These are phyloP conservation scores for Lentinula sp. DNA, from an alignment of 768 basidiomycete genomes.

Conservation along the genomic window DNA sequence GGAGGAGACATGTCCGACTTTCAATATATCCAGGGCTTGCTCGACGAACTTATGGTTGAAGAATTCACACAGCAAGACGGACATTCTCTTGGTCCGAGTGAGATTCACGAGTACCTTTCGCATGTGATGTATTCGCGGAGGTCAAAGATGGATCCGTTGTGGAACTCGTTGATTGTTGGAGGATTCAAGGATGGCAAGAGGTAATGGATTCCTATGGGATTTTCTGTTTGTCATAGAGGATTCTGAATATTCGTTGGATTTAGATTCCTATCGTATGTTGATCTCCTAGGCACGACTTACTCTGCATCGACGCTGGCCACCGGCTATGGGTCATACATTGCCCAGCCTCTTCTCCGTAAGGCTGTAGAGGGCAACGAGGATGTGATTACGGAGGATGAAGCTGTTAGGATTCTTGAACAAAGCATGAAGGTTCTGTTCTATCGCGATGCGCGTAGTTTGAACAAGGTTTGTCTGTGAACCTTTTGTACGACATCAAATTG, in stretches of 20 bases:
- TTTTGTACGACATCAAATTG: no score
- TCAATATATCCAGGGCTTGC: conserved; percentile 79
- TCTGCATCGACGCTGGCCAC: conserved; percentile 90
- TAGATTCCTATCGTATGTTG: conserved; percentile 92
- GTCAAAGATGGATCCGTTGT: conserved; percentile 86
- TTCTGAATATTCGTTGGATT: neutral
- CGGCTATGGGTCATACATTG: conserved; percentile 90
- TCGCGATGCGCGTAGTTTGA: conserved; percentile 89
- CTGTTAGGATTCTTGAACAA: conserved; percentile 69
- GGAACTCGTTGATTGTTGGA: conserved; percentile 93
- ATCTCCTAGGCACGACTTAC: conserved; percentile 96
- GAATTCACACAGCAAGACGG: conserved; percentile 83
- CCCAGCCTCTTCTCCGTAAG: conserved; percentile 85
- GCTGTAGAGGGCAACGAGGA: conserved; percentile 82
- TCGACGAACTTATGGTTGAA: conserved; percentile 72
- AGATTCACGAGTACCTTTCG: conserved; percentile 89
- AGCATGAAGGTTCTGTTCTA: conserved; percentile 95
- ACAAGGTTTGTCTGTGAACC: conserved; percentile 63
- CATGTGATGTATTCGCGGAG: conserved; percentile 88
- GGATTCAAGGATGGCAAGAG: conserved; percentile 82
- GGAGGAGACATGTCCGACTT: conserved; percentile 98
- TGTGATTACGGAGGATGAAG: conserved; percentile 71
- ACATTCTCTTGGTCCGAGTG: conserved; percentile 75
- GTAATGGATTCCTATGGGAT: conserved; percentile 31
- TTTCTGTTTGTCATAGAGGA: neutral